Evolutionary conservation across 2,329 filamentous ascomycete species (phyloP), one percentile per base, ranked within the genome.

Genomic region (Alternaria conjuncta): DNA sequence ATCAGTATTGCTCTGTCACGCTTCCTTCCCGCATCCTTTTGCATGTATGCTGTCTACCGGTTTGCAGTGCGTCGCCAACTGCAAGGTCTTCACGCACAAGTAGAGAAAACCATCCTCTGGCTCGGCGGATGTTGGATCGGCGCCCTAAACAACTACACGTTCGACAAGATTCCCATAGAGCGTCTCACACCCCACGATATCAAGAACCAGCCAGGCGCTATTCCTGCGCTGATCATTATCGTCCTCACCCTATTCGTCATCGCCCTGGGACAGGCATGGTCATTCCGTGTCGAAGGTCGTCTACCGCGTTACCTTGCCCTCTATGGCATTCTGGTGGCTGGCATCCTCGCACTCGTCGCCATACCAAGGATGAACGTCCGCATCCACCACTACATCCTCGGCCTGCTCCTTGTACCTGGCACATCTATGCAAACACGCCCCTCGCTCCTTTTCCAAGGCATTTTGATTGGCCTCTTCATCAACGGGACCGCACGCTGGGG

Each of bases 401-500:
- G 90, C 1, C 86, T 99, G 13, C 84, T 98, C 0, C 86, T 99
- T 1, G 86, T 98, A 6, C 93, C 94, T 0, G 96, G 94, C 0
- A 98, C 96, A 0, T 90, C 89, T 57, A 89, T 98, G 79, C 94
- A 97, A 70, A 98, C 92, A 6, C 88, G 96, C 0, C 92, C 93
- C 0, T 90, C 90, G 0, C 84, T 98, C 9, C 79, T 97, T 3
- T 98, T 96, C 75, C 95, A 98, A 79, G 96, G 96, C 11, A 84
- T 99, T 2, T 84, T 99, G 0, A 83, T 98, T 8, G 96, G 96
- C 0, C 86, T 98, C 0, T 98, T 97, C 79, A 90, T 97, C 81
- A 97, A 97, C 77, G 95, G 96, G 56, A 89, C 96, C 63, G 95
- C 94, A 5, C 87, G 95, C 46, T 98, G 96, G 96, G 94, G 94